Evolutionary conservation across 1,284 basidiomycete genomes (phyloP).

Genomic region (Termitomyces sp.): DNA sequence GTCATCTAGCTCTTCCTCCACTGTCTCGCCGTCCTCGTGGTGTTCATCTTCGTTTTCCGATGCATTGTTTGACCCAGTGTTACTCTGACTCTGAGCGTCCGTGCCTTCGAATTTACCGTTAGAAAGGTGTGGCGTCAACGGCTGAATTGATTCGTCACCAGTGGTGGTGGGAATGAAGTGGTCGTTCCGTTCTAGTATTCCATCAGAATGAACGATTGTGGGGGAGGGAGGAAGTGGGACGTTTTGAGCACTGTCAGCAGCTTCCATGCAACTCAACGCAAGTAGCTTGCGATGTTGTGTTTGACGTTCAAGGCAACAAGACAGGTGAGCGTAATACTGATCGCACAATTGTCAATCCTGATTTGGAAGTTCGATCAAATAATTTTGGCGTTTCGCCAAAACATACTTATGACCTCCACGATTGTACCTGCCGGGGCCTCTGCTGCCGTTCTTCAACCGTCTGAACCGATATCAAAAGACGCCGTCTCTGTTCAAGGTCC

Average conservation of each 20-base stretch:
- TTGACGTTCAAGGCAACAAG: slow-evolving; percentile 10
- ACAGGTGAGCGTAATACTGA: neutral
- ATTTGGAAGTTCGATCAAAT: slow-evolving; percentile 12
- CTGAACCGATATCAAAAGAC: slow-evolving; percentile 70
- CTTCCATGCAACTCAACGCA: slow-evolving; percentile 19
- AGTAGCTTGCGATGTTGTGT: slow-evolving; percentile 10
- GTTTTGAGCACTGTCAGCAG: slow-evolving; percentile 15
- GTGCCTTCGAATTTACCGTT: neutral
- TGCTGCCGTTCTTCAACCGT: slow-evolving; percentile 73
- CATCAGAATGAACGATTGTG: slow-evolving; percentile 2
- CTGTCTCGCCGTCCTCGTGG: neutral
- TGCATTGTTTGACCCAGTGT: neutral
- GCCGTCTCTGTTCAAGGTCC: slow-evolving; percentile 83
- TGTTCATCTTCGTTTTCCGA: neutral
- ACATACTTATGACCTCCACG: slow-evolving; percentile 12
- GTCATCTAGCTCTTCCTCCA: slow-evolving; percentile 5
- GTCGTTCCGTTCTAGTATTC: slow-evolving; percentile 4
- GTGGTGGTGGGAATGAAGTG: neutral
- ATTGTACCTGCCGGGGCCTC: slow-evolving; percentile 42
- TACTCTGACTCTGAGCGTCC: neutral
- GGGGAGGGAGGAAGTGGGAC: slow-evolving; percentile 19
- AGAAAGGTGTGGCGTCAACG: neutral
- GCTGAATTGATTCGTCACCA: slow-evolving; percentile 10
- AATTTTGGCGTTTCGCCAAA: slow-evolving; percentile 1
- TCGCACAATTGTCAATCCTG: slow-evolving; percentile 10